A percentile compares a stretch with the other conserved stretches of the same genome.
These are phyloP conservation scores for Polyporus arcularius DNA, from an alignment of 768 basidiomycete species.

Conservation along the genomic window DNA sequence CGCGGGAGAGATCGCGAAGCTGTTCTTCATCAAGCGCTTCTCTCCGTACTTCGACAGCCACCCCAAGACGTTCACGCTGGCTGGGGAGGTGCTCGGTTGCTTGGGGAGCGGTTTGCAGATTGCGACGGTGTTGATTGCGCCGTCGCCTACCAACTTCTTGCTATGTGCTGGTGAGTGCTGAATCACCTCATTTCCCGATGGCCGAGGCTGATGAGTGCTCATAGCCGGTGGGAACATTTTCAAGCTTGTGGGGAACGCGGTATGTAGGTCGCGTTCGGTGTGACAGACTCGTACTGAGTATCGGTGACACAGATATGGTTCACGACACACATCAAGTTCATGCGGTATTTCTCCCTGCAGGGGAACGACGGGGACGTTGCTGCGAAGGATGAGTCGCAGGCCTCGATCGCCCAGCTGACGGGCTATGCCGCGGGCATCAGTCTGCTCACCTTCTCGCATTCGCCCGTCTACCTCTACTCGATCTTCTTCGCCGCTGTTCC, in stretches of 20 bases:
- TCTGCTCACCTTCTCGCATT: slow-evolving; percentile 30
- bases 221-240: slow-evolving; percentile 32
- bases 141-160: slow-evolving; percentile 26
- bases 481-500: slow-evolving; percentile 28
- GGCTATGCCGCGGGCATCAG: slow-evolving; percentile 31
- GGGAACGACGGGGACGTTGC: slow-evolving; percentile 33
- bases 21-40: slow-evolving; percentile 31
- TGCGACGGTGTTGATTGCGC: slow-evolving; percentile 24
- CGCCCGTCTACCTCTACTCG: slow-evolving; percentile 28
- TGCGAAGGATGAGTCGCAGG: slow-evolving; percentile 32
- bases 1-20: slow-evolving; percentile 31
- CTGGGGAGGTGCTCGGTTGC: slow-evolving; percentile 23
- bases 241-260: slow-evolving; percentile 31
- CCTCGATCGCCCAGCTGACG: slow-evolving; percentile 28
- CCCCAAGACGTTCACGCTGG: slow-evolving; percentile 31
- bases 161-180: slow-evolving; percentile 26
- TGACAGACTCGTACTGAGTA: not conserved
- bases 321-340: slow-evolving; percentile 32
- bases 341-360: slow-evolving; percentile 29
- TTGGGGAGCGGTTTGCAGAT: slow-evolving; percentile 29
- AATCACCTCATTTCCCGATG: not conserved
- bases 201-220: not conserved
- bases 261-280: slow-evolving; percentile 7
- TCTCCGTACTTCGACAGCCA: slow-evolving; percentile 33
- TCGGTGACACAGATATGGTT: slow-evolving; percentile 25